Conservation (phyloP, 2,329 filamentous ascomycete genomes). For the Arachnomyces sp. region DNA sequence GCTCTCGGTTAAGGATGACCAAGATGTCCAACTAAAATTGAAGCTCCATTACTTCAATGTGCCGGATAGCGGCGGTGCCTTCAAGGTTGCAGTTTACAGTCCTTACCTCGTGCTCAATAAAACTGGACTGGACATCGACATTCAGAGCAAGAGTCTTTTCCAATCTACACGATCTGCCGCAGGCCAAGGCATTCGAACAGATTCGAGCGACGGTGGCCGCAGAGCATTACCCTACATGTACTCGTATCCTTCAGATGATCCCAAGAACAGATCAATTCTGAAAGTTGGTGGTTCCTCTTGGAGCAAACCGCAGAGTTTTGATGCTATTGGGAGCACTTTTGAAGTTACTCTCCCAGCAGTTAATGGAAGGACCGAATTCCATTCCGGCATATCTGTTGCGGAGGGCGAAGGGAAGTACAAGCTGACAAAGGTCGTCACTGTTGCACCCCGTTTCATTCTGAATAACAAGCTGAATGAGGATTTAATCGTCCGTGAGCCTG, state of each 20-base stretch:
- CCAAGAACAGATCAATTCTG: constrained; percentile 79
- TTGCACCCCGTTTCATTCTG: constrained; percentile 85
- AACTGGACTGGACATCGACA: constrained; percentile 79
- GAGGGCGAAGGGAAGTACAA: constrained; percentile 97
- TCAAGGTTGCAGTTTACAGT: constrained; percentile 90
- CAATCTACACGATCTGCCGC: constrained; percentile 74
- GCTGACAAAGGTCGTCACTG: constrained; percentile 87
- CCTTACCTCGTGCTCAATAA: constrained; percentile 94
- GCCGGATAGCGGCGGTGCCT: constrained; percentile 87
- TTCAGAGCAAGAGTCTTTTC: constrained; percentile 82
- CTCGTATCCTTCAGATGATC: constrained; percentile 80
- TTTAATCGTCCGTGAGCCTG: constrained; percentile 82
- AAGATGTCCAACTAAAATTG: constrained; percentile 69
- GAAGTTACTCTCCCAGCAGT: constrained; percentile 76
- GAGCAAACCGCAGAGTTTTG: constrained; percentile 97
- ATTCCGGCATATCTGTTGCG: constrained; percentile 79
- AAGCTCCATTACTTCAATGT: constrained; percentile 86
- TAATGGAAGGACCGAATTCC: constrained; percentile 69
- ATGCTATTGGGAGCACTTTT: constrained; percentile 88
- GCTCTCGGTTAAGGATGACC: constrained; percentile 75
- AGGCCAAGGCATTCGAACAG: constrained; percentile 62
- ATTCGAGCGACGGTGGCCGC: constrained; percentile 47
- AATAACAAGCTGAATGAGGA: constrained; percentile 90
- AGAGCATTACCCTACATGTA: constrained; percentile 93
- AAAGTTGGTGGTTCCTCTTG: constrained; percentile 85